Conservation (phyloP, 2,329 filamentous ascomycete species). For the Fusarium piperis region DNA sequence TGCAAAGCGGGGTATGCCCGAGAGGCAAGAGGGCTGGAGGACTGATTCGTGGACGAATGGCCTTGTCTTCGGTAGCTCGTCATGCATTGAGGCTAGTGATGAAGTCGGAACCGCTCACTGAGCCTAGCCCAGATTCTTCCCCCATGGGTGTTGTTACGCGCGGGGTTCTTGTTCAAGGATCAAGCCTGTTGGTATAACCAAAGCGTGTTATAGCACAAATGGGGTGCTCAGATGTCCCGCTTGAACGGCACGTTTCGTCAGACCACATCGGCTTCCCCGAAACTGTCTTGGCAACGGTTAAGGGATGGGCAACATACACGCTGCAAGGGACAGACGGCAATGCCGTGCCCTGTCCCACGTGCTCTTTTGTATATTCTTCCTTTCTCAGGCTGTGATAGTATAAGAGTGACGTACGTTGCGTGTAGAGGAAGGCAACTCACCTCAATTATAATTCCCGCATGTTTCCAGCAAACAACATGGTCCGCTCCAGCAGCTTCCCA, state of each 20-base stretch:
- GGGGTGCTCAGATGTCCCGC: background rate
- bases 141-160: background rate
- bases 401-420: background rate
- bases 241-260: background rate
- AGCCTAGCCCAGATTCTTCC: background rate
- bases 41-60: background rate
- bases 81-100: background rate
- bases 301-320: background rate
- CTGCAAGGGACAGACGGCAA: background rate
- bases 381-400: background rate
- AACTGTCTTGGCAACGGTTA: background rate
- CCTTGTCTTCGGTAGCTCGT: background rate
- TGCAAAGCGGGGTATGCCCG: conserved; percentile 8
- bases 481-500: no score
- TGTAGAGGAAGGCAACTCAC: background rate
- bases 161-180: background rate
- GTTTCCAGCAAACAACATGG: background rate
- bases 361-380: background rate
- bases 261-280: background rate
- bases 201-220: background rate
- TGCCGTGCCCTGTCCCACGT: background rate
- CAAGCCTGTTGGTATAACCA: background rate
- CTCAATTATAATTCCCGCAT: background rate
- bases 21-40: background rate
- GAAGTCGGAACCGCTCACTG: background rate